Evolutionary conservation across 2,329 filamentous ascomycete genomes (phyloP), one percentile per base, ranked within the genome.

Genomic region (Penicillium sp.): DNA sequence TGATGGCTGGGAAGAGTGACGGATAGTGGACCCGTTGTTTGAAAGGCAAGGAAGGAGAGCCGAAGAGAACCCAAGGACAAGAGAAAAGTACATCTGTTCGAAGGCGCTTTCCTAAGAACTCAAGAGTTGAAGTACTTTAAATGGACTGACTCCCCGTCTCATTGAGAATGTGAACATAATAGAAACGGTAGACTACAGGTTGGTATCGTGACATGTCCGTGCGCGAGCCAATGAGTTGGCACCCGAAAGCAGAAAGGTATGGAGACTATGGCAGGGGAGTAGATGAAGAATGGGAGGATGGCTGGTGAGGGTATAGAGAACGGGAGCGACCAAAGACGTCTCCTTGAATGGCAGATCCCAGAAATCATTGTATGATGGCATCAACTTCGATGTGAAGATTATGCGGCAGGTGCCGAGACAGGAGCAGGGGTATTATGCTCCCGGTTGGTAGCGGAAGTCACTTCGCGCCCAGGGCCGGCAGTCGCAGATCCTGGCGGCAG

Each of bases 401-500:
- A 73, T 60, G 71, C 71, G 25, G 62, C 70, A 6, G 69, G 68
- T 17, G 68, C 61, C 15, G 71, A 54, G 50, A 69, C 66, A 25
- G 66, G 54, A 31, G 60, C 54, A 15, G 47, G 38, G 3, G 41
- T 17, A 11, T 38, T 54, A n/a, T 51, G 52, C 17, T 58, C 61
- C 34, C 64, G 61, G 15, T 52, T 61, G 48, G 25, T 35, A 3
- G 62, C 51, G 15, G 61, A 34, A 50, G 49, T 47, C 43, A 59
- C 61, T 58, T 72, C 69, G 20, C 73, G 71, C 34, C 72, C 69
- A 31, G 72, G 72, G 1, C 72, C 73, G 20, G 71, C 68, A 5
- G 72, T 74, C 28, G 71, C 73, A 31, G 75, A 74, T 42, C 74
- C 75, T 2, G 74, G 74, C 15, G 72, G 73, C 25, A 76, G 68